Percentiles rank a stretch among this genome's conserved stretches.
Evolutionary conservation across 2,329 filamentous ascomycete species (phyloP).

Genomic region (Aspergillus novofumigatus): DNA sequence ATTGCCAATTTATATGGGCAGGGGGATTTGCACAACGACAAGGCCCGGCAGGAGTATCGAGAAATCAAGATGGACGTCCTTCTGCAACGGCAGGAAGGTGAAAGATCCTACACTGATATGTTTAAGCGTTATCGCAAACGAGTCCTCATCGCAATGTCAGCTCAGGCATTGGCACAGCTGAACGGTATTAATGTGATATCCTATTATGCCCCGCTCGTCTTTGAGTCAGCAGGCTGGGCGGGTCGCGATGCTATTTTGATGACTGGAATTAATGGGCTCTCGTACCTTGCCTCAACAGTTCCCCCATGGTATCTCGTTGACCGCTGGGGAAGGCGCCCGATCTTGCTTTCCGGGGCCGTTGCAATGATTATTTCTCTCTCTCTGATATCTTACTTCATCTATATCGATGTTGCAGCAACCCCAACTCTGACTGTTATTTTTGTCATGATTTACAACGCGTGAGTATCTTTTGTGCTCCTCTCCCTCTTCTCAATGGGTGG

Average conservation of each 20-base stretch:
- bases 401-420: slow-evolving; percentile 71
- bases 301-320: slow-evolving; percentile 98
- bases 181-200: slow-evolving; percentile 99
- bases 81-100: slow-evolving; percentile 88
- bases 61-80: slow-evolving; percentile 99
- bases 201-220: slow-evolving; percentile 95
- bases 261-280: slow-evolving; percentile 93
- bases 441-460: slow-evolving; percentile 96
- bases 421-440: slow-evolving; percentile 84
- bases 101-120: slow-evolving; percentile 89
- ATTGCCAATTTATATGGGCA: slow-evolving; percentile 96
- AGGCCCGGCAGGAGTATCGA: slow-evolving; percentile 91
- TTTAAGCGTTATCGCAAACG: slow-evolving; percentile 87
- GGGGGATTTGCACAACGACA: slow-evolving; percentile 88
- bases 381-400: slow-evolving; percentile 91
- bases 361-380: slow-evolving; percentile 87
- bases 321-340: slow-evolving; percentile 80
- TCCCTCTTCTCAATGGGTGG: neutral
- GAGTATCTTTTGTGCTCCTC: neutral
- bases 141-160: slow-evolving; percentile 98
- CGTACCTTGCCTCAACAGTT: slow-evolving; percentile 86
- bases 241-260: slow-evolving; percentile 89
- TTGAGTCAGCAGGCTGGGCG: slow-evolving; percentile 93
- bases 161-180: slow-evolving; percentile 89
- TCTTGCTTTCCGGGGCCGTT: slow-evolving; percentile 82